Evolutionary conservation across 106 monocot species (phyloP).

Genomic region (Chionographis japonica): DNA sequence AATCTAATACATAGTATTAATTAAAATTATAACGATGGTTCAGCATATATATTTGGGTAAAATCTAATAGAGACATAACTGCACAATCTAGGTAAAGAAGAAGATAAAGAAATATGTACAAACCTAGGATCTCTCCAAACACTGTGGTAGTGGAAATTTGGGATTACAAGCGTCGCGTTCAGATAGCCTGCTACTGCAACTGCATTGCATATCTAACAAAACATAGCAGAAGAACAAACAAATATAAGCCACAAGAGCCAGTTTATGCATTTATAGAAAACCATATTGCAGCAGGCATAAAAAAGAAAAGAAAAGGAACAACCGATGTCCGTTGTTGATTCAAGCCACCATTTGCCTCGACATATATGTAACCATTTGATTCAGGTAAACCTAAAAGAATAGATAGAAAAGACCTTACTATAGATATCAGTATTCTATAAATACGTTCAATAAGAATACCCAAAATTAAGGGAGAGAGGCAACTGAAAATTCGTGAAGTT

Average conservation of each 20-base stretch:
- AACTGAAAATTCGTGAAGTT: no score
- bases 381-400: conserved; percentile 54
- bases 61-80: neutral
- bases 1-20: no score
- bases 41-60: no score
- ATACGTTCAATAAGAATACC: no score
- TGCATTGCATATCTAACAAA: conserved; percentile 96
- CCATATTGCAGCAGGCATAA: neutral
- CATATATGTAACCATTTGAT: conserved; percentile 94
- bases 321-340: conserved; percentile 98
- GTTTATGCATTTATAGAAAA: neutral
- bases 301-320: conserved; percentile 8
- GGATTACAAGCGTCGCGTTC: conserved; percentile 93
- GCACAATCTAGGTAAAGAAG: neutral
- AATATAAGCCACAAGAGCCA: neutral
- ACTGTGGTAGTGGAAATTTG: conserved; percentile 96
- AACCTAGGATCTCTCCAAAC: conserved; percentile 98
- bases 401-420: neutral
- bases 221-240: neutral
- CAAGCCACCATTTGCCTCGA: conserved; percentile 99
- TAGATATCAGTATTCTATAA: no score
- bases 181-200: conserved; percentile 95
- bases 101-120: conserved; percentile 7
- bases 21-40: no score
- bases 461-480: no score